A percentile compares a stretch with the other conserved stretches of the same genome.
Evolutionary conservation across 192 early-diverging fungal genomes (phyloP).

Genomic region (Gonapodya sp.): DNA sequence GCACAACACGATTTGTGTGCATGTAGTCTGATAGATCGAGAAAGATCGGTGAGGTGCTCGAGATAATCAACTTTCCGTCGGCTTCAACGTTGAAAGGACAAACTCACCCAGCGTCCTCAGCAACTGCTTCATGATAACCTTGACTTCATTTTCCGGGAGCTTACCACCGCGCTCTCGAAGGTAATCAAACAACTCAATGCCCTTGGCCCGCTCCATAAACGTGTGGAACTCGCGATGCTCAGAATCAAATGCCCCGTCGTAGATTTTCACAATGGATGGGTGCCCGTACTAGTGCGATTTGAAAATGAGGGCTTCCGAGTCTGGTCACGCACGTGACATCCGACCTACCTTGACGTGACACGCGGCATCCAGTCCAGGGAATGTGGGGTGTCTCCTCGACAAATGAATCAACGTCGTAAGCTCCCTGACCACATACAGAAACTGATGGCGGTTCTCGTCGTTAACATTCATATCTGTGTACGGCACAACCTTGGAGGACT

Average conservation of each 20-base stretch:
- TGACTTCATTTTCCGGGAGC: not conserved
- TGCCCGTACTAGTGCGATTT: too few species aligned
- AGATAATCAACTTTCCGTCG: too few species aligned
- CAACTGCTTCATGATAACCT: not conserved
- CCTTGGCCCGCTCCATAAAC: not conserved
- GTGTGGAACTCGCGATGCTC: not conserved
- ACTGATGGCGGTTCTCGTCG: not conserved
- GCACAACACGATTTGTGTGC: not conserved
- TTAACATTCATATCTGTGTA: not conserved
- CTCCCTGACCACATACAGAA: slow-evolving; percentile 3
- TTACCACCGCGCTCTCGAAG: not conserved
- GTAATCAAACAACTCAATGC: slow-evolving; percentile 5
- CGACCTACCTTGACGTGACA: not conserved
- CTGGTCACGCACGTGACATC: too few species aligned
- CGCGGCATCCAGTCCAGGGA: not conserved
- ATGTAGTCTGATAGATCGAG: not conserved
- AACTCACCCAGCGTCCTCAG: not conserved
- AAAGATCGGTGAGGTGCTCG: too few species aligned
- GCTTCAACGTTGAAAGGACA: not conserved
- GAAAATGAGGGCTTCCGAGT: too few species aligned
- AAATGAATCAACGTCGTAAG: not conserved
- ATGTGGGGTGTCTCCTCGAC: not conserved
- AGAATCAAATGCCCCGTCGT: slow-evolving; percentile 2
- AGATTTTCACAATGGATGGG: not conserved
- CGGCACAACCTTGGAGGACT: not conserved